A percentile compares a stretch with the other conserved stretches of the same genome.
phyloP scores from a whole-genome alignment of 345 rosid genomes.

The Psidium guajava region DNA sequence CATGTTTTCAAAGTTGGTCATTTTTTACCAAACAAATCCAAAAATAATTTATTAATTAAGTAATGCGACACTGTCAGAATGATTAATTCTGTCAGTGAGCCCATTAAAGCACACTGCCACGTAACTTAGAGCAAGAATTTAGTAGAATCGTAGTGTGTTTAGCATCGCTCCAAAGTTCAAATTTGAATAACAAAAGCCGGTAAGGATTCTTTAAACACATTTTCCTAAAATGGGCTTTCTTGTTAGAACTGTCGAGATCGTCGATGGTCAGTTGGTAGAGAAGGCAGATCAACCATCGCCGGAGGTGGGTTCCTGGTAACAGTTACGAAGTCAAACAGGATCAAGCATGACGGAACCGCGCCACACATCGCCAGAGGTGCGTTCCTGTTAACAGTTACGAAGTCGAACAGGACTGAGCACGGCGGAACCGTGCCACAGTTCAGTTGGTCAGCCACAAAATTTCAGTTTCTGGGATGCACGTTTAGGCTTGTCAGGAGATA shows the following conservation, averaged over 20 bases:
- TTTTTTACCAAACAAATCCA: too few species aligned
- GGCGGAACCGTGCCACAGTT: background rate
- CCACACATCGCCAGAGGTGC: background rate
- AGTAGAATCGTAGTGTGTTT: background rate
- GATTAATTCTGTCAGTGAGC: too few species aligned
- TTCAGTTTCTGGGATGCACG: background rate
- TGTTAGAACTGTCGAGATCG: background rate
- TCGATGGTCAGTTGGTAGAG: background rate
- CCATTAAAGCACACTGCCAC: too few species aligned
- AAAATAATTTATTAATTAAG: too few species aligned
- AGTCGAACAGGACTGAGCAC: background rate
- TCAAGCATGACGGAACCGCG: background rate
- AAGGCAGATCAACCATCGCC: background rate
- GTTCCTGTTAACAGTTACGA: background rate
- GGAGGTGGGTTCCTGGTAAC: background rate
- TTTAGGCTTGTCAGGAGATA: background rate
- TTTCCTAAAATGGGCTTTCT: background rate
- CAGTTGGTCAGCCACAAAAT: background rate
- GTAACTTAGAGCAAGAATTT: too few species aligned
- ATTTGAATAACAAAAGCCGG: background rate
- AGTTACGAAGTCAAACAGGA: background rate
- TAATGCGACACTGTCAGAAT: too few species aligned
- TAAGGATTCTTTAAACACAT: background rate
- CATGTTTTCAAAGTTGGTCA: too few species aligned
- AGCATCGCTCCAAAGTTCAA: background rate